Base-by-base conservation (phyloP, 2,329 filamentous ascomycete genomes). In the Talaromyces verruculosus region DNA sequence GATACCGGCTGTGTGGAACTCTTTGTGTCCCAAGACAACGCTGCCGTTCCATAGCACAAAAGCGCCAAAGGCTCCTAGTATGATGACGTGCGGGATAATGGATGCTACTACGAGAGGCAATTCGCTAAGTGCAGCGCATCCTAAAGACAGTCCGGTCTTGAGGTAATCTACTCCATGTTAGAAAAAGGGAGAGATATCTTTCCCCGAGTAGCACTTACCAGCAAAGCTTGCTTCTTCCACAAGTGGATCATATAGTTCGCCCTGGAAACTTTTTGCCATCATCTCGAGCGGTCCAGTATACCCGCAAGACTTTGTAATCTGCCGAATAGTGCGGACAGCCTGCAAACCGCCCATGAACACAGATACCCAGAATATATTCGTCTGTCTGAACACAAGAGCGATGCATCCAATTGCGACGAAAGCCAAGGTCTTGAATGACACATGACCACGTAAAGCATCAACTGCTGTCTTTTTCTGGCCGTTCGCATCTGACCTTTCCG, bases 311-410 rank as follows among this genome's bases (percentile, higher is more conserved):
- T 71, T 73, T 6, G 74, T 69, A 37, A 70, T 71, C 28, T 69
- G 68, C 35, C 74, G 72, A 55, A 81, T 68, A 11, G 65, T 78
- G 51, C 77, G 75, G 17, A 80, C 73, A 30, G 79, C 75, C 66
- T 79, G 78, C 57, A 83, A 70, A 28, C 80, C 82, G 37, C 80
- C 81, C 19, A 83, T 69, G 69, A 82, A 83, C 3, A 82, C 71
- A 17, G 80, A 89, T 0, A 93, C 89, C 95, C 95, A 99, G 75
- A 99, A 97, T 65, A 98, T 90, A 72, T 99, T 99, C 0, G 95
- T 99, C 77, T 99, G 95, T 28, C 95, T 85, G 82, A 97, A 95
- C 2, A 85, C 80, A 22, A 99, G 82, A 0, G 92, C 84, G 1
- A 86, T 68, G 0, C 92, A 69, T 0, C 93, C 93, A 5, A 89